phyloP scores from a whole-genome alignment of 176 grass and related monocot genomes.

The Aegilops sharonensis region DNA sequence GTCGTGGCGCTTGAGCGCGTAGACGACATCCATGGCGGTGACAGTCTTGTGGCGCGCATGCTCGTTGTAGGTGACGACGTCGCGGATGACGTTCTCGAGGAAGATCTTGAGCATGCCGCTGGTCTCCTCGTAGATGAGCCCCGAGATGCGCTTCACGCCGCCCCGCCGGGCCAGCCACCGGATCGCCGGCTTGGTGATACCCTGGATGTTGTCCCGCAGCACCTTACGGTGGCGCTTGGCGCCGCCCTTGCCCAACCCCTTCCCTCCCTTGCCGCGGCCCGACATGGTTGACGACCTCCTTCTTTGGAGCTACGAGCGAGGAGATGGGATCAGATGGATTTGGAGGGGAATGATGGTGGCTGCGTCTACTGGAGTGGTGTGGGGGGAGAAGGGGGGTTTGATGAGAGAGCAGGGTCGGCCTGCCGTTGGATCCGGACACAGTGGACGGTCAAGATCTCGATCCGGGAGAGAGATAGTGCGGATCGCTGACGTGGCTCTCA shows the following conservation, averaged over 20 bases:
- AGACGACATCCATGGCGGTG: constrained; percentile 94
- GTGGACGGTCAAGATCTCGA: too few relatives aligned
- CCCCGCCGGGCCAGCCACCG: constrained; percentile 69
- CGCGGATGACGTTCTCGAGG: constrained; percentile 94
- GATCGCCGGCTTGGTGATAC: constrained; percentile 94
- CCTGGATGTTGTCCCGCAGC: constrained; percentile 93
- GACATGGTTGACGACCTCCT: constrained; percentile 39
- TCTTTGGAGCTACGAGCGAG: too few relatives aligned
- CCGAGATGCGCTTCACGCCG: constrained; percentile 91
- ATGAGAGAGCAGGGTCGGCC: too few relatives aligned
- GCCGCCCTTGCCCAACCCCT: constrained; percentile 84
- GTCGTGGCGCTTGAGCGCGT: constrained; percentile 89
- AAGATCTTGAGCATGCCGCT: constrained; percentile 98
- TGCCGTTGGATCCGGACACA: too few relatives aligned
- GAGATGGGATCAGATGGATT: too few relatives aligned
- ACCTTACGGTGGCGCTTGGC: constrained; percentile 88
- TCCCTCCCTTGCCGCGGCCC: constrained; percentile 82
- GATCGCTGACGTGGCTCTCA: too few relatives aligned
- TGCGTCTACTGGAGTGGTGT: too few relatives aligned
- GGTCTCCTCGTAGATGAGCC: constrained; percentile 95
- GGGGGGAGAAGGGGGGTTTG: too few relatives aligned
- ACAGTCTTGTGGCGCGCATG: constrained; percentile 89
- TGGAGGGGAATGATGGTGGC: too few relatives aligned
- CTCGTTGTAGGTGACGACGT: constrained; percentile 93
- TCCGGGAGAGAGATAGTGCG: too few relatives aligned